Evolutionary conservation across 768 basidiomycete species (phyloP).

Genomic region (Suillus fuscotomentosus): DNA sequence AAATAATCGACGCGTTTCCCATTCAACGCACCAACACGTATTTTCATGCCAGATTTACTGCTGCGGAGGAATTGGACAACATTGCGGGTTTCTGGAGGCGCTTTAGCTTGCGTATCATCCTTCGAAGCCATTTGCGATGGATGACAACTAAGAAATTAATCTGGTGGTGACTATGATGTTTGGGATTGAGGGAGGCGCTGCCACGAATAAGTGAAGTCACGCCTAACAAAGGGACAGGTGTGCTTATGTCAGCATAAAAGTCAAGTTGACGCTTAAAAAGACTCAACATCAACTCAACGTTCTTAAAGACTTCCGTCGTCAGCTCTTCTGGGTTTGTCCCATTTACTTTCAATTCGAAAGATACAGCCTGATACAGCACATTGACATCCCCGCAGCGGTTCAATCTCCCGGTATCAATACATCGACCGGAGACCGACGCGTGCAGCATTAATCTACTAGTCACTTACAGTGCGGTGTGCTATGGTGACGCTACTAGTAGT

Average conservation of each 20-base stretch:
- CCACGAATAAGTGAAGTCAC: neutral
- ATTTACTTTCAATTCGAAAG: neutral
- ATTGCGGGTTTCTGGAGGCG: constrained; percentile 75
- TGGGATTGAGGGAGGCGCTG: neutral
- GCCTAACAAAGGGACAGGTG: neutral
- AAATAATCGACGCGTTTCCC: constrained; percentile 98
- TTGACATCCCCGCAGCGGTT: neutral
- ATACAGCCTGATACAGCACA: neutral
- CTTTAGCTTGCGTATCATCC: constrained; percentile 73
- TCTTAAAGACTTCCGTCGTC: neutral
- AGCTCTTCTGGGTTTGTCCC: neutral
- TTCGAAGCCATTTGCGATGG: constrained; percentile 34
- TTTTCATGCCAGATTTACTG: constrained; percentile 84
- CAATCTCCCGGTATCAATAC: neutral
- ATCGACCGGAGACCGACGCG: neutral
- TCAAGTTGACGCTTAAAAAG: neutral
- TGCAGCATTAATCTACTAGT: neutral
- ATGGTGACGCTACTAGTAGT: neutral
- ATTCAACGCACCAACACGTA: constrained; percentile 84
- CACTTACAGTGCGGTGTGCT: neutral
- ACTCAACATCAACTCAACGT: neutral
- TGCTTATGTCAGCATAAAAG: neutral
- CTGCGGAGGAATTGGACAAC: constrained; percentile 87
- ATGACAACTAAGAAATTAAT: neutral
- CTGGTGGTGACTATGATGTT: neutral